Base-by-base conservation (phyloP, 441 rosid genomes). In the Theobroma grandiflorum region DNA sequence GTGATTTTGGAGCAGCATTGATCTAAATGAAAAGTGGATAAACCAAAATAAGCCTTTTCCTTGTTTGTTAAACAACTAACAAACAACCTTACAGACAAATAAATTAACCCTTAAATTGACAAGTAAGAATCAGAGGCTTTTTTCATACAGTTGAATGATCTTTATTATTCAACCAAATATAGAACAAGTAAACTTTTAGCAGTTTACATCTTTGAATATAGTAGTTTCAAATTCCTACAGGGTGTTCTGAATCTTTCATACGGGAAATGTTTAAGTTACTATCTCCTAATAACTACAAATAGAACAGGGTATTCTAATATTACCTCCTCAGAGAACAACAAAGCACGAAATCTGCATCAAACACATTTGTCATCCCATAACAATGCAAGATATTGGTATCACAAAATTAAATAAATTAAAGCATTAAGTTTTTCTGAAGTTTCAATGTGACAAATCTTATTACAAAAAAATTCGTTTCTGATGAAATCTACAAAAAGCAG, bases 61-160 rank as follows among this genome's bases (percentile, higher is more conserved):
- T 55, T 38, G 20, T 38, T 38, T 22, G 35, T 26, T 37, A 53
- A n/a, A 55, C 26, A 3, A 53, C 63, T 18, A 53, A 37, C 18
- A 72, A 9, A 53, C 26, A 52, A 52, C 31, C 76, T 37, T 72
- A 20, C 3, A 35, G 22, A 72, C 22, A 8, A 49, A 50, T n/a
- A 43, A 68, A 31, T 20, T 37, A 72, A 72, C 8, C 76, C 76
- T 72, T 18, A 11, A 20, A 43, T 45, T n/a, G 33, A 72, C 20
- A 55, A 35, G 50, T 18, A 37, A 10, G 76, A 10, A 55, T 5
- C 6, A 37, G 20, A 72, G 49, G 50, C 65, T 57, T 20, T 55
- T 55, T 6, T 73, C 16, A 55, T 4, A n/a, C 20, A 20, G 20
- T 73, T 38, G 37, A 73, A 11, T n/a, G n/a, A 49, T 38, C 16